Conservation (phyloP, 2,329 filamentous ascomycete genomes). For the Cladophialophora bantiana region DNA sequence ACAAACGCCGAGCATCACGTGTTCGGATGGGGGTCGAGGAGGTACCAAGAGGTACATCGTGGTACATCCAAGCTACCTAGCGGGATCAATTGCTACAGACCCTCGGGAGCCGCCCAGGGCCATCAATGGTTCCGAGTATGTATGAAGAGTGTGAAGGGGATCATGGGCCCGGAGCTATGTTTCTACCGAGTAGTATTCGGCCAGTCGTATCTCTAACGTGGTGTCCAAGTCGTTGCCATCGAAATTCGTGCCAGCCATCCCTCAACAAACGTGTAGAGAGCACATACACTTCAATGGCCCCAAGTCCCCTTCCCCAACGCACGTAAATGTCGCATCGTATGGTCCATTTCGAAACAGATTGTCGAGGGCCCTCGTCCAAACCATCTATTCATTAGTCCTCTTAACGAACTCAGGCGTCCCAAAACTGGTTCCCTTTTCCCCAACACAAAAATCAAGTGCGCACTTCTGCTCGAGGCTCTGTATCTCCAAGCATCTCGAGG, state of each 20-base stretch:
- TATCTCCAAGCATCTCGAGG: constrained; percentile 25
- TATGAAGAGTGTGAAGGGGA: background rate
- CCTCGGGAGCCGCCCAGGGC: background rate
- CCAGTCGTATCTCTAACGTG: background rate
- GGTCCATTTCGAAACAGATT: background rate
- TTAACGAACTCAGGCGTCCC: background rate
- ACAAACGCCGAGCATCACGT: background rate
- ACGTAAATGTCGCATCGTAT: background rate
- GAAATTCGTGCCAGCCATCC: background rate
- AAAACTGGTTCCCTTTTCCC: constrained; percentile 5
- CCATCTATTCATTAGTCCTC: constrained; percentile 23
- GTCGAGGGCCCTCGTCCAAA: background rate
- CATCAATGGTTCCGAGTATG: background rate
- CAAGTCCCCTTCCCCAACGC: background rate
- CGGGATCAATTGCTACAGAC: background rate
- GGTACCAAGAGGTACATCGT: too few species aligned
- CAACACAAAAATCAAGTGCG: constrained; percentile 40
- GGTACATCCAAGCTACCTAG: too few species aligned
- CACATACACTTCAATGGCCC: background rate
- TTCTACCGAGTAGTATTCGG: background rate
- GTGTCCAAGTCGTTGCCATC: background rate
- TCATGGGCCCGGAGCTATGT: background rate
- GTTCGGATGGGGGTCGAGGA: too few species aligned
- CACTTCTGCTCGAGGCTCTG: constrained; percentile 41
- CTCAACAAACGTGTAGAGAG: background rate